phyloP scores from a whole-genome alignment of 495 filamentous ascomycete genomes.

The Podospora anserina region DNA sequence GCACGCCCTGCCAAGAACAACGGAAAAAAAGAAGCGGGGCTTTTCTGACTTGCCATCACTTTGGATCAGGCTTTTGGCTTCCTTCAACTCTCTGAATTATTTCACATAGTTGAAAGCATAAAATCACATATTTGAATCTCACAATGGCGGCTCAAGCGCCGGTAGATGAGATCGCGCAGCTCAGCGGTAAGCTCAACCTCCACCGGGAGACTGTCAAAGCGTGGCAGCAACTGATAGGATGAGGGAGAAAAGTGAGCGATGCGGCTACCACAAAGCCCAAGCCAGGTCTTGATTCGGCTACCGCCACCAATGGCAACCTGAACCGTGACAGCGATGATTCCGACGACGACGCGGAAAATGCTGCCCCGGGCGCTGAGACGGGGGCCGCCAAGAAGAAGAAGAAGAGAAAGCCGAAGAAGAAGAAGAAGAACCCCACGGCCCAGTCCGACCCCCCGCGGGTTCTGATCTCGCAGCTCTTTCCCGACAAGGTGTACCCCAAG shows the following conservation, averaged over 20 bases:
- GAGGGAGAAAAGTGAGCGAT: constrained; percentile 34
- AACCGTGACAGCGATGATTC: constrained; percentile 66
- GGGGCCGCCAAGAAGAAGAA: constrained; percentile 59
- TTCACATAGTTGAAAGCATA: background rate
- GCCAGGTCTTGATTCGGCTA: constrained; percentile 39
- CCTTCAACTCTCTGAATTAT: background rate
- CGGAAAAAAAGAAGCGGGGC: background rate
- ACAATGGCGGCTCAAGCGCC: constrained; percentile 45
- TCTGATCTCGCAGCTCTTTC: constrained; percentile 71
- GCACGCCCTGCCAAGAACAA: background rate
- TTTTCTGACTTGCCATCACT: background rate
- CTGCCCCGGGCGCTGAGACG: constrained; percentile 34
- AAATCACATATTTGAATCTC: constrained; percentile 1
- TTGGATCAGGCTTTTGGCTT: constrained; percentile 6
- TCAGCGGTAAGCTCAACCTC: constrained; percentile 30
- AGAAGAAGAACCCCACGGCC: constrained; percentile 66
- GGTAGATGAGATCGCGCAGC: constrained; percentile 38
- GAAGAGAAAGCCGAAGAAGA: constrained; percentile 85
- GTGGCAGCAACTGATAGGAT: background rate
- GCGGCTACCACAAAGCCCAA: constrained; percentile 52
- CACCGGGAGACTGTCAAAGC: background rate
- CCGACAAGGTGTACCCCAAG: constrained; percentile 67
- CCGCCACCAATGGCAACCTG: constrained; percentile 54
- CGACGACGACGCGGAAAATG: constrained; percentile 57
- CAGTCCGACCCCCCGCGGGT: constrained; percentile 79